Conservation (phyloP, 495 filamentous ascomycete genomes). For the Neurospora tetraspora region DNA sequence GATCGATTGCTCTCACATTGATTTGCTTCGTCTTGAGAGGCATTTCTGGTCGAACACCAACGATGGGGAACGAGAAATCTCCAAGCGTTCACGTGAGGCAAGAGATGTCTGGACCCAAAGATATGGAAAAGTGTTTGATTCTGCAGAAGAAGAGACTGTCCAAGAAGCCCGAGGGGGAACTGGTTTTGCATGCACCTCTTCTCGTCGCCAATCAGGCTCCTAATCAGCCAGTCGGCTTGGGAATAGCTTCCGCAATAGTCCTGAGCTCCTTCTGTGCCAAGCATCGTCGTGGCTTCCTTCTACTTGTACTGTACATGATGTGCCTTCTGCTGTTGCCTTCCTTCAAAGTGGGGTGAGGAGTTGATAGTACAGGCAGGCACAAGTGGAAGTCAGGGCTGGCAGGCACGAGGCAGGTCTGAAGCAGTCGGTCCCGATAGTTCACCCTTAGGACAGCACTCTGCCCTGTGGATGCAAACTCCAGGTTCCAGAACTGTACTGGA, state of each 20-base stretch:
- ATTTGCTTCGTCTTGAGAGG: not conserved
- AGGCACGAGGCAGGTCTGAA: not conserved
- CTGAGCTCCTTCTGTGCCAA: not conserved
- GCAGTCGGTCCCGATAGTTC: not conserved
- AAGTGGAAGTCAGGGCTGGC: too few relatives aligned
- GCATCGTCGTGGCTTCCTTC: not conserved
- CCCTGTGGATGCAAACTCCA: not conserved
- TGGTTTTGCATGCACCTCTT: not conserved
- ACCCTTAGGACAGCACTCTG: not conserved
- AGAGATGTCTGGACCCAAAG: not conserved
- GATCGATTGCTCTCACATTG: not conserved
- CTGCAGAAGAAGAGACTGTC: not conserved
- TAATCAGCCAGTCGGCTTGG: not conserved
- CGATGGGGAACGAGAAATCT: too few relatives aligned
- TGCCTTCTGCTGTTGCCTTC: not conserved
- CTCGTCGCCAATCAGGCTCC: not conserved
- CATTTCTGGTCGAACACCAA: not conserved
- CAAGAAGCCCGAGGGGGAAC: not conserved
- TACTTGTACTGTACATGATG: not conserved
- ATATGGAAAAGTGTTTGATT: not conserved
- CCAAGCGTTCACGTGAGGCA: too few relatives aligned
- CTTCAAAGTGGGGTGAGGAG: not conserved
- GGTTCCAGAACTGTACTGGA: not conserved
- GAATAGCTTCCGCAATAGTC: not conserved
- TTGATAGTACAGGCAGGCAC: not conserved